A percentile compares a stretch with the other conserved stretches of the same genome.
These are phyloP conservation scores for Chlorociboria aeruginascens DNA, from an alignment of 495 filamentous ascomycete species.

Conservation along the genomic window DNA sequence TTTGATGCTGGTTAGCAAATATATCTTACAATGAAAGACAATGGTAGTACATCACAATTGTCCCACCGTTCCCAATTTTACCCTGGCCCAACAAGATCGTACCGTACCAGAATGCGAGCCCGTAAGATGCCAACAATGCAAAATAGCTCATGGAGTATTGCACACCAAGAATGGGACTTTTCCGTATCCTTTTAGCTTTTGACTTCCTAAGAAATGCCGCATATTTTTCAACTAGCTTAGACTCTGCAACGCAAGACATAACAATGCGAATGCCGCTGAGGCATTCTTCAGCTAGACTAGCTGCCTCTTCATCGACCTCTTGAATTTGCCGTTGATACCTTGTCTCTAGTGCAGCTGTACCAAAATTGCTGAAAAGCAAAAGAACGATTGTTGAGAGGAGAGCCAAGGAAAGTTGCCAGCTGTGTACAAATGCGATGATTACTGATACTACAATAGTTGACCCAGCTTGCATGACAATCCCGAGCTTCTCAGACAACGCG, in stretches of 20 bases:
- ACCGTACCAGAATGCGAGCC: not conserved
- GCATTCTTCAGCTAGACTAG: no score
- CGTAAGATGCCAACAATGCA: not conserved
- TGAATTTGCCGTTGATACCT: not conserved
- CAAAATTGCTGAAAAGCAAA: not conserved
- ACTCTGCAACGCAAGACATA: no score
- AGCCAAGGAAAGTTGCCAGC: constrained; percentile 50
- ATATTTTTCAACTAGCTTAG: no score
- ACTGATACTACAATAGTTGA: constrained; percentile 37
- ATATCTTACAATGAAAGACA: not conserved
- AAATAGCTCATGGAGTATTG: not conserved
- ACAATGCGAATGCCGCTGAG: no score
- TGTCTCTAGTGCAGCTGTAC: not conserved
- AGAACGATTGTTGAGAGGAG: constrained; percentile 34
- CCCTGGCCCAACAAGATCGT: not conserved
- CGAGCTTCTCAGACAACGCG: constrained; percentile 1
- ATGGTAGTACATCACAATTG: not conserved
- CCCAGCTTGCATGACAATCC: constrained; percentile 1
- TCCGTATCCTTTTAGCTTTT: not conserved
- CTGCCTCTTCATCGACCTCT: no score
- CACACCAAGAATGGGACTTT: not conserved
- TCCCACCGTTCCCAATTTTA: not conserved
- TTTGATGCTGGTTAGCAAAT: not conserved
- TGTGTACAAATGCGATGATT: constrained; percentile 43
- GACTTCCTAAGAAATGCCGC: no score